Evolutionary conservation across 1,139 yeast genomes (phyloP), one percentile per base, ranked within the genome.

Genomic region (Diutina pseudorugosa): DNA sequence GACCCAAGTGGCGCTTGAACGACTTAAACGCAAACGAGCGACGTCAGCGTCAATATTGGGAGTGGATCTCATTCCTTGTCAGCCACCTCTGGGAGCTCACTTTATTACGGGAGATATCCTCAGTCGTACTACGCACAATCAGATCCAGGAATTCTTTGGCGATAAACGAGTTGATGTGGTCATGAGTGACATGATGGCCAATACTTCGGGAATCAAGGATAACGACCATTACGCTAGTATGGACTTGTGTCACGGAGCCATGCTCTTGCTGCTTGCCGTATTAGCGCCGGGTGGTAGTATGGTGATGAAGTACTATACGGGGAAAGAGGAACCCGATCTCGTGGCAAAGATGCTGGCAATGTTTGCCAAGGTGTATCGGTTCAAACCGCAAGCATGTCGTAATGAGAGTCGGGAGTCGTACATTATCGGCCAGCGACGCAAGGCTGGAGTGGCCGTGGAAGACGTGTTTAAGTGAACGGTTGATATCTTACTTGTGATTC

Each of bases 141-240:
- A 59, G n/a, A 67, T 73, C 2, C 54, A 60, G n/a, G 58, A 58
- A 1, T 59, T 57, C 50, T 68, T 65, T 52, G 40, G 16, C n/a
- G 45, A 41, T 9, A 16, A 21, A 16, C 44, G 16, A 4, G 62
- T 72, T 2, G 71, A 73, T 53, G 56, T 74, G 25, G 68, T 74
- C 1, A 52, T 74, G 50, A 73, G 78, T 57, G 79, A 74, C 57
- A 74, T 74, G 79, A 73, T 74, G 77, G 68, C 69, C n/a, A 73
- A 74, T 53, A 71, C 77, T 7, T 67, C 72, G 2, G 79, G 79
- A 1, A 66, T 69, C 33, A 70, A 71, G 52, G 72, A 68, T 53
- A 65, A 62, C 41, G 79, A 74, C 57, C 79, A 74, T 58, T 64
- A 62, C 50, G 76, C 74, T 18, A 73, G 76, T 55, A 71, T 73